Conservation (phyloP, 2,329 filamentous ascomycete genomes). For the Periconia sp. region DNA sequence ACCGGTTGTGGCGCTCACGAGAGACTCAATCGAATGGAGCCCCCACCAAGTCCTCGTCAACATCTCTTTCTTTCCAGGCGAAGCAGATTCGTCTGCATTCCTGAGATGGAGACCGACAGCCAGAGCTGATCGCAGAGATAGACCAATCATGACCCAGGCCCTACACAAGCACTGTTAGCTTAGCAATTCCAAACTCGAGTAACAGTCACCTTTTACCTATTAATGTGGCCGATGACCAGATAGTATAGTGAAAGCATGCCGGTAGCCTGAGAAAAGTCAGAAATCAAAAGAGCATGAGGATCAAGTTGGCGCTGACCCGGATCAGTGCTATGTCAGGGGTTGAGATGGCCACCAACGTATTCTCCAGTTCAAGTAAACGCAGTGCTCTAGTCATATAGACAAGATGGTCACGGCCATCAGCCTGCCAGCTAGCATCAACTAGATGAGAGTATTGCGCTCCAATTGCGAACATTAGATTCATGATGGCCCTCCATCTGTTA, state of each 20-base stretch:
- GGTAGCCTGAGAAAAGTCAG: conserved; percentile 4
- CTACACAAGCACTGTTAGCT: conserved; percentile 6
- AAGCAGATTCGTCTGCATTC: conserved; percentile 31
- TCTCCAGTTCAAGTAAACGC: conserved; percentile 31
- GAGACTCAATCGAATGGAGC: conserved; percentile 36
- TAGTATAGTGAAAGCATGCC: conserved; percentile 29
- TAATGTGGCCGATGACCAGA: conserved; percentile 28
- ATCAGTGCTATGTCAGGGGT: conserved; percentile 43
- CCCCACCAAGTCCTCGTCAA: conserved; percentile 44
- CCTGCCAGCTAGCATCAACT: conserved; percentile 20
- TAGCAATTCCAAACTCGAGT: background rate
- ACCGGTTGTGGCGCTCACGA: conserved; percentile 37
- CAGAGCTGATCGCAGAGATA: conserved; percentile 40
- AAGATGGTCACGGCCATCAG: conserved; percentile 27
- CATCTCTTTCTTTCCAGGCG: conserved; percentile 32
- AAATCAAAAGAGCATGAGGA: background rate
- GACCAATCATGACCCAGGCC: conserved; percentile 42
- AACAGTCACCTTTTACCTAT: conserved; percentile 34
- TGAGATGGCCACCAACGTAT: conserved; percentile 20
- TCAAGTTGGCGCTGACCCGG: conserved; percentile 26
- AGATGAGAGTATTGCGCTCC: conserved; percentile 37
- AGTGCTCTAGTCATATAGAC: conserved; percentile 33
- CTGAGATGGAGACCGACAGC: conserved; percentile 43
- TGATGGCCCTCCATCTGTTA: conserved; percentile 26
- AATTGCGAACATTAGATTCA: conserved; percentile 46